Conservation (phyloP, 257 asterid genomes). For the Solanum dulcamara region DNA sequence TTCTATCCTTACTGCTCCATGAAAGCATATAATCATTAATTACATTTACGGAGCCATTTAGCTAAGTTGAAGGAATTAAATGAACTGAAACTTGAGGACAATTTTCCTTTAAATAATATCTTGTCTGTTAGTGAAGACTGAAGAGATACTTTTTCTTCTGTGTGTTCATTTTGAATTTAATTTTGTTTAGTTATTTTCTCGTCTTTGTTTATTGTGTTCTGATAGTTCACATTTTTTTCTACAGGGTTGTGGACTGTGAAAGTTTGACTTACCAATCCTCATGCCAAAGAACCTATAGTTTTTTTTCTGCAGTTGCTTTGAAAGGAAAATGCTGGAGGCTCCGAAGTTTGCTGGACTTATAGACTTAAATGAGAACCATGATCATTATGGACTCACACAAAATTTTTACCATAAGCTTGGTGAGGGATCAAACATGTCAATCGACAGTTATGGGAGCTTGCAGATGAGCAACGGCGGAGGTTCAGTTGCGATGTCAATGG, state of each 20-base stretch:
- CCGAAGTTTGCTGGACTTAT: conserved; percentile 69
- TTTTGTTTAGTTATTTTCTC: not conserved
- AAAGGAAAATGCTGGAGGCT: conserved; percentile 66
- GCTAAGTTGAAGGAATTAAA: not conserved
- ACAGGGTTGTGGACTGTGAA: too few relatives aligned
- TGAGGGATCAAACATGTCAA: conserved; percentile 86
- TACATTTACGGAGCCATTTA: not conserved
- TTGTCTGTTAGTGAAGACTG: not conserved
- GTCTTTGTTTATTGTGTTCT: not conserved
- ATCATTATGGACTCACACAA: conserved; percentile 56
- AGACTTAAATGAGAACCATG: conserved; percentile 67
- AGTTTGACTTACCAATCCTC: too few relatives aligned
- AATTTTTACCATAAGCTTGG: conserved; percentile 12
- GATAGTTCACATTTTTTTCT: not conserved
- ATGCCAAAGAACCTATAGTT: too few relatives aligned
- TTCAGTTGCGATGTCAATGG: conserved; percentile 85
- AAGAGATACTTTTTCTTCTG: not conserved
- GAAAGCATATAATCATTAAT: not conserved
- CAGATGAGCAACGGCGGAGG: conserved; percentile 90
- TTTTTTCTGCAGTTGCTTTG: not conserved
- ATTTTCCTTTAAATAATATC: not conserved
- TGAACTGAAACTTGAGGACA: not conserved
- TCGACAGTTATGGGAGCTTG: conserved; percentile 81
- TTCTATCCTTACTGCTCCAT: not conserved
- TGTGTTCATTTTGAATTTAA: not conserved